Conservation (phyloP, 805 yeast genomes). For the Tetrapisispora taiwanensis region DNA sequence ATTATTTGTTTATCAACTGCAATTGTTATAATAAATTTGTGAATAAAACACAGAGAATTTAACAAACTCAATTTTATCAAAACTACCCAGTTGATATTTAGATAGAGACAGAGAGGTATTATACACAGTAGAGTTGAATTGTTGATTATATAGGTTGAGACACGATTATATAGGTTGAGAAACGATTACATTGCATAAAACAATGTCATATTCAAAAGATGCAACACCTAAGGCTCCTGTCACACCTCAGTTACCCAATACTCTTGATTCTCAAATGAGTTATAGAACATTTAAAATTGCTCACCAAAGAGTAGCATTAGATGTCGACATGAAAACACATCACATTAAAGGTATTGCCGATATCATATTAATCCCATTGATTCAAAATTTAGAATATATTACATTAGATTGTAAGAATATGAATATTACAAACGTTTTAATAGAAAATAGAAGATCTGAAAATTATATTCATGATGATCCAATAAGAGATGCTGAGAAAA, state of each 20-base stretch:
- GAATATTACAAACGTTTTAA: slow-evolving; percentile 48
- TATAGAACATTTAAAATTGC: slow-evolving; percentile 49
- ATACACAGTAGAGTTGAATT: too few relatives aligned
- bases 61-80: too few relatives aligned
- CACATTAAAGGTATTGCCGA: slow-evolving; percentile 68
- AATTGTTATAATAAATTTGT: too few relatives aligned
- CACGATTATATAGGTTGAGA: too few relatives aligned
- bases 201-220: slow-evolving; percentile 22
- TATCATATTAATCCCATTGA: slow-evolving; percentile 67
- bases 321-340: slow-evolving; percentile 61
- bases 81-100: too few relatives aligned
- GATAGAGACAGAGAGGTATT: too few relatives aligned
- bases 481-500: slow-evolving; percentile 9
- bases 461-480: slow-evolving; percentile 28
- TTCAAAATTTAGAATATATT: slow-evolving; percentile 42
- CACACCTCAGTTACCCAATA: slow-evolving; percentile 9
- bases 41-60: too few relatives aligned
- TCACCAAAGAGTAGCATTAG: slow-evolving; percentile 74
- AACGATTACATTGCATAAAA: neutral
- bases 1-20: too few relatives aligned
- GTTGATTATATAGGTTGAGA: too few relatives aligned
- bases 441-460: slow-evolving; percentile 46
- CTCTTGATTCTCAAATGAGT: slow-evolving; percentile 4
- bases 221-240: slow-evolving; percentile 17
- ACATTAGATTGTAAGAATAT: slow-evolving; percentile 75